Conservation (phyloP, 2,329 filamentous ascomycete genomes). For the Cladosporium sp. region DNA sequence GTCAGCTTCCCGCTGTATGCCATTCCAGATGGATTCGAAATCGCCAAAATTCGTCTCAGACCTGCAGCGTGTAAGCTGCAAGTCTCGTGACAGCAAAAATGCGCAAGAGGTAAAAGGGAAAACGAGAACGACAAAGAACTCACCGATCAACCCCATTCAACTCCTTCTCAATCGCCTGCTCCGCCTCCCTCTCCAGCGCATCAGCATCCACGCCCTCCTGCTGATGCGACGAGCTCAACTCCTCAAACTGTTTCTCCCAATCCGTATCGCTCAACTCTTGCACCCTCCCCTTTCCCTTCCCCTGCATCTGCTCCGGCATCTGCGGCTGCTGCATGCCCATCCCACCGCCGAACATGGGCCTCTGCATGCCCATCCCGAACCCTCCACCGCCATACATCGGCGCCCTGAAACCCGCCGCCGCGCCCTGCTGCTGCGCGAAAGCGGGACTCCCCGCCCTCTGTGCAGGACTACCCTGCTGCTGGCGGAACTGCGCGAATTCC, state of each 20-base stretch:
- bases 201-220: slow-evolving; percentile 46
- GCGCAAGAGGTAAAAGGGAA: not conserved
- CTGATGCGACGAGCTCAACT: slow-evolving; percentile 73
- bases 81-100: not conserved
- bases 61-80: slow-evolving; percentile 17
- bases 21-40: slow-evolving; percentile 86
- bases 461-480: slow-evolving; percentile 58
- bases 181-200: slow-evolving; percentile 58
- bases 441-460: slow-evolving; percentile 57
- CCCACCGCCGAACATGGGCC: slow-evolving; percentile 38
- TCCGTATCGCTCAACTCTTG: slow-evolving; percentile 89
- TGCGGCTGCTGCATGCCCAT: slow-evolving; percentile 47
- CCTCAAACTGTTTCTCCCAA: slow-evolving; percentile 95
- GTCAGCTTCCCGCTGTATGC: slow-evolving; percentile 70
- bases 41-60: slow-evolving; percentile 75
- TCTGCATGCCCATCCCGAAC: slow-evolving; percentile 45
- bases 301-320: slow-evolving; percentile 32
- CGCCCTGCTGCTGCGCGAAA: slow-evolving; percentile 27
- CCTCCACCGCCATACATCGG: slow-evolving; percentile 54
- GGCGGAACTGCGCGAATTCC: slow-evolving; percentile 85
- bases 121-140: too few relatives aligned
- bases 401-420: slow-evolving; percentile 51
- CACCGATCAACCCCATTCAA: slow-evolving; percentile 85
- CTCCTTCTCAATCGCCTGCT: slow-evolving; percentile 76
- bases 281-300: slow-evolving; percentile 78